These are phyloP conservation scores for Aspergillus ochraceus DNA, from an alignment of 2,329 filamentous ascomycete genomes.

Conservation along the genomic window DNA sequence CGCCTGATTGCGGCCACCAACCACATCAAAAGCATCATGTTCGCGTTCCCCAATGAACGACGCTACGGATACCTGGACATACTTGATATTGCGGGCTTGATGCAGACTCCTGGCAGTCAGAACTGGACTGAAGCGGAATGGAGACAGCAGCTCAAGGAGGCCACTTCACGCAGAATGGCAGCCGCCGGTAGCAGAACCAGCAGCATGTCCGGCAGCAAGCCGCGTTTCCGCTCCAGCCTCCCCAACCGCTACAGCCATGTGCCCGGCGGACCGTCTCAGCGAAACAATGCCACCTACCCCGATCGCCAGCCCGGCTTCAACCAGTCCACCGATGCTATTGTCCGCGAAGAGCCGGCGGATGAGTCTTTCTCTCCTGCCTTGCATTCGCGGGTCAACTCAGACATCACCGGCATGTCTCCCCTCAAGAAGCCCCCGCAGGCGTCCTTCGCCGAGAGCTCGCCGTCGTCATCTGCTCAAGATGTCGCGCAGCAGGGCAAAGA, in stretches of 20 bases:
- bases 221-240: slow-evolving; percentile 38
- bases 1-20: slow-evolving; percentile 83
- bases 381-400: slow-evolving; percentile 34
- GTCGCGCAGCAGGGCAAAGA: slow-evolving; percentile 25
- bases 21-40: slow-evolving; percentile 91
- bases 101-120: slow-evolving; percentile 73
- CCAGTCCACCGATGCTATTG: slow-evolving; percentile 38
- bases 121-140: slow-evolving; percentile 85
- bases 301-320: slow-evolving; percentile 30
- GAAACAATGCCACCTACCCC: slow-evolving; percentile 19
- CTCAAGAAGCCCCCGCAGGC: slow-evolving; percentile 13
- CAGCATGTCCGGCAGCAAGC: slow-evolving; percentile 59
- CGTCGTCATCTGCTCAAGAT: slow-evolving; percentile 40
- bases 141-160: slow-evolving; percentile 84
- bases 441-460: slow-evolving; percentile 30
- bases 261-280: slow-evolving; percentile 31
- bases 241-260: slow-evolving; percentile 36
- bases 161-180: slow-evolving; percentile 61
- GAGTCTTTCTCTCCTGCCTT: slow-evolving; percentile 20
- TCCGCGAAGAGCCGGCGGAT: slow-evolving; percentile 27
- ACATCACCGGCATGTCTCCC: slow-evolving; percentile 27
- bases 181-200: slow-evolving; percentile 44
- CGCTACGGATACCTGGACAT: slow-evolving; percentile 90
- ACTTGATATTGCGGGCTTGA: slow-evolving; percentile 77
- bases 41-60: slow-evolving; percentile 88